phyloP scores from a whole-genome alignment of 371 early-diverging fungal species.

The Lichtheimia ornata region DNA sequence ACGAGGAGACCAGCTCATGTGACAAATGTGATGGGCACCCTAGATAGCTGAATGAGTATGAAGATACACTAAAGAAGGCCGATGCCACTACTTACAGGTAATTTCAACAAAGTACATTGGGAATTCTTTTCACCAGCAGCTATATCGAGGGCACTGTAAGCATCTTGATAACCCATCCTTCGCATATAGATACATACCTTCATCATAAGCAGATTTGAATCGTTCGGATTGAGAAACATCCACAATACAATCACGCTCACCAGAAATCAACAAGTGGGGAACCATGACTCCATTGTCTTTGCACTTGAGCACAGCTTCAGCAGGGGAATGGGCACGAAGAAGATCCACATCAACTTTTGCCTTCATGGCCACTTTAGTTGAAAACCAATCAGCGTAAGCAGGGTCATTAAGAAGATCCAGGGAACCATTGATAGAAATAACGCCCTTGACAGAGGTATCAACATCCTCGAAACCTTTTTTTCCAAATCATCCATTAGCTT shows the following conservation, averaged over 20 bases:
- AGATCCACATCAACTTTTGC: constrained; percentile 38
- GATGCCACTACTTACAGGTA: constrained; percentile 19
- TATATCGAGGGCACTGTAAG: constrained; percentile 5
- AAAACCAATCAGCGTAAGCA: constrained; percentile 31
- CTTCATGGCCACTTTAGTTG: constrained; percentile 33
- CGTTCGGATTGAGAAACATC: constrained; percentile 16
- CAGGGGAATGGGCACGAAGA: constrained; percentile 51
- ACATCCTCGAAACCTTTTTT: constrained; percentile 65
- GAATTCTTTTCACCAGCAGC: constrained; percentile 7
- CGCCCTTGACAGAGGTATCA: constrained; percentile 67
- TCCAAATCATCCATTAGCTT: neutral
- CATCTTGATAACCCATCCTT: constrained; percentile 1
- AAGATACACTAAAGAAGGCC: neutral
- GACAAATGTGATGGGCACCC: constrained; percentile 39
- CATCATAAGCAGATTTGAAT: constrained; percentile 30
- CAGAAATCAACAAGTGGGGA: constrained; percentile 33
- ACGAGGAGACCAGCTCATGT: constrained; percentile 44
- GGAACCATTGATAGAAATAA: constrained; percentile 47
- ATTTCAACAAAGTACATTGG: constrained; percentile 16
- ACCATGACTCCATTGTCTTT: constrained; percentile 22
- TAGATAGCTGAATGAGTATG: neutral
- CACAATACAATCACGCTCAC: constrained; percentile 37
- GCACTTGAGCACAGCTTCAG: constrained; percentile 15
- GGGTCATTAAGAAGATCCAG: constrained; percentile 39
- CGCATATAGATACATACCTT: constrained; percentile 26